phyloP scores from a whole-genome alignment of 2,329 filamentous ascomycete genomes.

The Fonsecaea pedrosoi region DNA sequence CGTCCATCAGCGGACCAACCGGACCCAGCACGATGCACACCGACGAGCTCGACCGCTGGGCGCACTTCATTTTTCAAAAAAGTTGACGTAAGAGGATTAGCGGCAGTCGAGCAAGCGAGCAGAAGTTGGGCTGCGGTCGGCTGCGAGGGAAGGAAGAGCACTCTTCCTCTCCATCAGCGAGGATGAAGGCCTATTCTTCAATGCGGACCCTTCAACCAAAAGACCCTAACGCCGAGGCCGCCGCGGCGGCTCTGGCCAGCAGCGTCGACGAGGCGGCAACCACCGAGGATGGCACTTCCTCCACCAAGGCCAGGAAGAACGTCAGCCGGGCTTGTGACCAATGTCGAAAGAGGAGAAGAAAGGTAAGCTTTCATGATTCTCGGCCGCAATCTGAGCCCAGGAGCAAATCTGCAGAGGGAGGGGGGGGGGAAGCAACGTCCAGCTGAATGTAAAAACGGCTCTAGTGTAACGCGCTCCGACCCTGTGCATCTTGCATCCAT shows the following conservation, averaged over 20 bases:
- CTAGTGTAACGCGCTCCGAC: background rate
- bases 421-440: background rate
- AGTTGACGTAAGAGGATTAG: background rate
- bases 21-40: background rate
- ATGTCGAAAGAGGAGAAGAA: conserved; percentile 2
- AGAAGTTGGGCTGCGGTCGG: background rate
- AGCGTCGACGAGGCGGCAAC: background rate
- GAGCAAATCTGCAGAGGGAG: background rate
- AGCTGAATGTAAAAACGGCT: background rate
- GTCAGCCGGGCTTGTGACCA: conserved; percentile 5
- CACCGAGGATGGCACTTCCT: background rate
- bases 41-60: background rate
- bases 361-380: background rate
- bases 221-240: background rate
- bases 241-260: background rate
- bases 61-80: background rate
- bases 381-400: background rate
- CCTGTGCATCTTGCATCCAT: background rate
- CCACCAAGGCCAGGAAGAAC: conserved; percentile 1
- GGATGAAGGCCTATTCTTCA: background rate
- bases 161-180: background rate
- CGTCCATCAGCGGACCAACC: background rate
- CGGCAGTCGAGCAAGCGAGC: background rate
- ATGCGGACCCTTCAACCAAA: background rate
- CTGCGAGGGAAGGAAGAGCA: background rate